Percentiles rank a stretch among this genome's conserved stretches.
phyloP scores from a whole-genome alignment of 1,284 basidiomycete genomes.

The Pulveroboletus sp. region DNA sequence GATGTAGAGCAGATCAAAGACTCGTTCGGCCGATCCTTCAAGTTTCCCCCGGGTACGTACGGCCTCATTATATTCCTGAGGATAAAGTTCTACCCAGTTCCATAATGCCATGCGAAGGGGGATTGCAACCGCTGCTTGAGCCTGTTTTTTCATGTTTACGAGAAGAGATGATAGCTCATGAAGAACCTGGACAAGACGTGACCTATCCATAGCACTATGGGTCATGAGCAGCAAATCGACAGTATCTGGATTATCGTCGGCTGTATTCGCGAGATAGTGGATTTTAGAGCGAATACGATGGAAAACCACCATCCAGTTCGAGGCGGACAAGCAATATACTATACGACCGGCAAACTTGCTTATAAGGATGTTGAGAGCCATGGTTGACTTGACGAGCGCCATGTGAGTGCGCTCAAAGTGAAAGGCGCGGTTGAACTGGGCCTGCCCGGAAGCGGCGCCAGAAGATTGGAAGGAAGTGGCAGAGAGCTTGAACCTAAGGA shows the following conservation, averaged over 20 bases:
- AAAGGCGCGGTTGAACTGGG: constrained; percentile 35
- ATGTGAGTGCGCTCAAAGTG: constrained; percentile 68
- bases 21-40: constrained; percentile 78
- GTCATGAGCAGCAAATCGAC: constrained; percentile 75
- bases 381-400: constrained; percentile 53
- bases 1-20: constrained; percentile 75
- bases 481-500: constrained; percentile 32
- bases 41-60: constrained; percentile 60
- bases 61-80: constrained; percentile 76
- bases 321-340: constrained; percentile 85
- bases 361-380: constrained; percentile 58
- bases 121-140: constrained; percentile 70
- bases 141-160: constrained; percentile 77
- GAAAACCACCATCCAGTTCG: constrained; percentile 86
- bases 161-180: constrained; percentile 82
- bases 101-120: constrained; percentile 81
- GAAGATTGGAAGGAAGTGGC: constrained; percentile 34
- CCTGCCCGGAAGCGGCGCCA: constrained; percentile 20
- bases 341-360: constrained; percentile 73
- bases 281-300: constrained; percentile 73
- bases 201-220: constrained; percentile 65
- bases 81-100: constrained; percentile 89
- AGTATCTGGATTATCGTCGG: constrained; percentile 58
- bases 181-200: constrained; percentile 61
- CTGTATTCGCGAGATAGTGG: constrained; percentile 51